Percentiles rank a stretch among this genome's conserved stretches.
These are phyloP conservation scores for Solanum pennellii DNA, from an alignment of 257 asterid species.

Conservation along the genomic window DNA sequence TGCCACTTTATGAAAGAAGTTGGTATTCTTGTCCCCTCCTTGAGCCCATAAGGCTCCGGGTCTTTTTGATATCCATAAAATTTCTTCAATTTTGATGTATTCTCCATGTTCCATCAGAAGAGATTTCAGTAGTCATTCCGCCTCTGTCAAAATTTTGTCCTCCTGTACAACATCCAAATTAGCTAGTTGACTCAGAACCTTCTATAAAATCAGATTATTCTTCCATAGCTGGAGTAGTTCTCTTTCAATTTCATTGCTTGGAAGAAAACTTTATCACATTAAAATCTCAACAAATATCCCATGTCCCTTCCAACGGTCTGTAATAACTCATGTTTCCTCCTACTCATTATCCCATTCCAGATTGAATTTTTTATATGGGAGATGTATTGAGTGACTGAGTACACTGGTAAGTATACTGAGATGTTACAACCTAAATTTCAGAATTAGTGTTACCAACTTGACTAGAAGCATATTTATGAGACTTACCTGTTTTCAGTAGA, in stretches of 20 bases:
- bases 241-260: not conserved
- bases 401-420: too few species aligned
- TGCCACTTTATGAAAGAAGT: not conserved
- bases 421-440: too few species aligned
- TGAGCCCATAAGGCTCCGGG: not conserved
- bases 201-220: not conserved
- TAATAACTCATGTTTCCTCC: not conserved
- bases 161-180: not conserved
- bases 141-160: not conserved
- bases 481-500: too few species aligned
- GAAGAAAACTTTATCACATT: not conserved
- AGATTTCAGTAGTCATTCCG: not conserved
- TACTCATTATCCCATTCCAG: not conserved
- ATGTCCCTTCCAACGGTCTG: not conserved
- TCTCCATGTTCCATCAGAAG: not conserved
- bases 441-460: too few species aligned
- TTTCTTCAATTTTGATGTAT: not conserved
- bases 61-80: not conserved
- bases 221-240: not conserved
- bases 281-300: not conserved
- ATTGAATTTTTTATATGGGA: too few species aligned
- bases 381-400: too few species aligned
- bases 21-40: not conserved
- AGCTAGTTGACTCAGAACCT: not conserved
- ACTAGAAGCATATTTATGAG: too few species aligned